A percentile compares a stretch with the other conserved stretches of the same genome.
Evolutionary conservation across 352 stramenopile species (phyloP).

Genomic region (Phytophthora litchii): DNA sequence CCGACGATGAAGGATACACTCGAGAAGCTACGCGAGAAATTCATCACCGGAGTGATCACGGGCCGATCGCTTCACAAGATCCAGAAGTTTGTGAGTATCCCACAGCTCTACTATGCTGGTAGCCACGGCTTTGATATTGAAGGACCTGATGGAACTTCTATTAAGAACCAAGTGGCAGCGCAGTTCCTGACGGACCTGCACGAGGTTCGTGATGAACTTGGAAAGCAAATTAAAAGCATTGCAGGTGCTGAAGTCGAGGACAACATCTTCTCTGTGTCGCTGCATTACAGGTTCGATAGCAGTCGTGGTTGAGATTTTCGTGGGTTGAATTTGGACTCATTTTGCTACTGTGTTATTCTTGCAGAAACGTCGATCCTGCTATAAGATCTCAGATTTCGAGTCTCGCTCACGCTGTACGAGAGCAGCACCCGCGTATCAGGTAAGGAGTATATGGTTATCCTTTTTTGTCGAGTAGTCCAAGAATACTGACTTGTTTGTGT

Average conservation of each 20-base stretch:
- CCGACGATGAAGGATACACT: conserved; percentile 73
- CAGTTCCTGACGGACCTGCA: conserved; percentile 75
- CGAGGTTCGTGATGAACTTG: conserved; percentile 58
- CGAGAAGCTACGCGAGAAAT: conserved; percentile 76
- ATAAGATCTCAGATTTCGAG: conserved; percentile 45
- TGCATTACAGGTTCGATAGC: conserved; percentile 80
- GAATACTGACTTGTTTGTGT: background rate
- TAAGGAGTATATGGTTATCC: conserved; percentile 21
- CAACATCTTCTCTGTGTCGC: conserved; percentile 89
- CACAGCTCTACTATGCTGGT: conserved; percentile 89
- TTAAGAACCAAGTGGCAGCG: conserved; percentile 87
- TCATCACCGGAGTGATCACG: conserved; percentile 88
- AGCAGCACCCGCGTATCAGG: conserved; percentile 65
- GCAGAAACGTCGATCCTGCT: conserved; percentile 62
- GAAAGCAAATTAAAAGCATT: conserved; percentile 49
- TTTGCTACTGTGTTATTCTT: conserved; percentile 5
- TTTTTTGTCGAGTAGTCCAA: conserved; percentile 3
- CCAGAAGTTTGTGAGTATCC: conserved; percentile 88
- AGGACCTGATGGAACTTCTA: conserved; percentile 71
- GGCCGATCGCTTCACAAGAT: conserved; percentile 89
- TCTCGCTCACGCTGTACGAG: conserved; percentile 47
- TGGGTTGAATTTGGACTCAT: conserved; percentile 9
- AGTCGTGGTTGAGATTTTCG: background rate
- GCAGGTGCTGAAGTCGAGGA: conserved; percentile 84
- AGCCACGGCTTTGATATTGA: conserved; percentile 92